Evolutionary conservation across 208 protist species (phyloP), one percentile per base, ranked within the genome.

Genomic region (Sergeia podlipaevii): DNA sequence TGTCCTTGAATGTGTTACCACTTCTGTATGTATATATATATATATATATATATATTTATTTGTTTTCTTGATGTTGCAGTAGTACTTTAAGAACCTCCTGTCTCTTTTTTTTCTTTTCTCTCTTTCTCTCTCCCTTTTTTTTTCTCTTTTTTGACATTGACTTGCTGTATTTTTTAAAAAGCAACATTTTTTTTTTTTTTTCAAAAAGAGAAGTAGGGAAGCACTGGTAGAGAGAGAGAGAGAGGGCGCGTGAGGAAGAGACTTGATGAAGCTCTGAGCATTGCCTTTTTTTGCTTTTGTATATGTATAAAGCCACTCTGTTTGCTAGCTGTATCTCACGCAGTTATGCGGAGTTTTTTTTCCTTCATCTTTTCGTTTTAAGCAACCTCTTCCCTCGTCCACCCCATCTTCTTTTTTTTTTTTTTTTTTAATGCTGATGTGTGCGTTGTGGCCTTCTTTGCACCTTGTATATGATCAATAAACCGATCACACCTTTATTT

Each of bases 1-100:
- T 21, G 8, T 26, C 10, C 17, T 6, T 17, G 39, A 20, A 6
- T 15, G 18, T 15, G 5, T 45, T 15, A 17, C n/a, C 6, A 45
- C 6, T 15, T 6, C 15, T 6, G 7, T 45, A 15, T 45, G 10
- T 45, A 8, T 45, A 15, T n/a, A 27, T 30, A 26, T 38, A 45
- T 56, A 27, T 27, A 44, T 41, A 18, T 15, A 21, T 43, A 24
- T 60, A 52, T 21, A 37, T 39, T 42, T 51, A 48, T 47, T 47
- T 36, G 1, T 45, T 56, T 51, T 32, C 28, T 17, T 60, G 15
- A 55, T 11, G 45, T 17, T 23, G 7, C 11, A 10, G 21, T 32
- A 23, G 45, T 28, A 17, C 17, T 58, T n/a, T n/a, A n/a, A n/a
- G n/a, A n/a, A n/a, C n/a, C 28, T 49, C 17, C 4, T 46, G 26